Base-by-base conservation (phyloP, 495 filamentous ascomycete species). In the Cryomyces minteri region DNA sequence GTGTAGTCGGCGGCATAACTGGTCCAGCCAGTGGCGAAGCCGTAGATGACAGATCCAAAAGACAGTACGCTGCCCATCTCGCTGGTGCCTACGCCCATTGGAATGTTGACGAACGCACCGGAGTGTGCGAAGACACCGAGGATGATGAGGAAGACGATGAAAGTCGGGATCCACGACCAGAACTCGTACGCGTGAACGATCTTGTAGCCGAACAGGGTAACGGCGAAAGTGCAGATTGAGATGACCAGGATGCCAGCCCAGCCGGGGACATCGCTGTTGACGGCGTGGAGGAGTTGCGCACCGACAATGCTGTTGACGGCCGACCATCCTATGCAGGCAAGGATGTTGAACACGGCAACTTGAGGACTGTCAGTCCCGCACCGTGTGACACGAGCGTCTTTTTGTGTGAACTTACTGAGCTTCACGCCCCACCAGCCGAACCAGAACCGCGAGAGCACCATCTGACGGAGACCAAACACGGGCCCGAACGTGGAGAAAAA, bases 401-500 rank as follows among this genome's bases (percentile, higher is more conserved):
- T 33, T 1, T 43, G 14, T 39, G 9, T 28, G n/a, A 12, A 70
- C 75, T 67, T 65, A 81, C 77, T 76, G 47, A 83, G 56, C 62
- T 83, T 84, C 42, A 77, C 77, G 9, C 70, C 73, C 52, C 73
- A 76, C 62, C 71, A 85, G 37, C 82, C 83, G 54, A 86, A 88
- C 66, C 67, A 92, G 63, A 81, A 87, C 28, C 84, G 67, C 5
- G 80, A 83, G n/a, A 88, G 69, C 4, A 88, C 76, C 79, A 92
- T 86, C 62, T 92, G 84, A 39, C 84, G 76, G 44, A 92, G 63
- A 6, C 84, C 84, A 56, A 88, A 88, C 5, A 60, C 58, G 10
- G 84, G 77, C 5, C 84, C 84, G 49, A 88, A 85, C 25, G 78
- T 81, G 4, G 77, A 79, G 66, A 86, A 88, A 67, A 82, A 82